These are phyloP conservation scores for Skeletonema tropicum DNA, from an alignment of 108 stramenopile genomes.

Conservation along the genomic window DNA sequence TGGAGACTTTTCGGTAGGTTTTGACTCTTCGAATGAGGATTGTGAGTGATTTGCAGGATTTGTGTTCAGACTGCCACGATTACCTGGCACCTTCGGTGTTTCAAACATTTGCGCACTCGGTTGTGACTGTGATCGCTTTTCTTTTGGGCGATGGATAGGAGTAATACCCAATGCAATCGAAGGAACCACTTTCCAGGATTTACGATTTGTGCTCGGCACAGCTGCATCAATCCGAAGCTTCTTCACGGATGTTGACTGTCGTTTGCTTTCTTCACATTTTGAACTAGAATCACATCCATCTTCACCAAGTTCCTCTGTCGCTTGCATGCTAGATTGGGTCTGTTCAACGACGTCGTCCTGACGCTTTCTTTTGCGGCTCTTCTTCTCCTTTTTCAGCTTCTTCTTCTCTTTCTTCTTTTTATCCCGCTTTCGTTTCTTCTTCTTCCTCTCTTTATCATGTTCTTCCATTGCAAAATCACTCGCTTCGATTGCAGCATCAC, in stretches of 20 bases:
- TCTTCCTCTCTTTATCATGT: slow-evolving; percentile 1
- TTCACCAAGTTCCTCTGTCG: slow-evolving; percentile 3
- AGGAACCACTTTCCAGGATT: background rate
- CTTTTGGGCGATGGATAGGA: slow-evolving; percentile 1
- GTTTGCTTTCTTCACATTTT: background rate
- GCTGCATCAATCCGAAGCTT: background rate
- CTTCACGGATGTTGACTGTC: background rate
- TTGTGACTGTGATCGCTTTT: background rate
- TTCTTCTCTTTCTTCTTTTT: slow-evolving; percentile 30
- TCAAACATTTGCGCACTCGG: background rate
- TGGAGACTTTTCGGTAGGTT: slow-evolving; percentile 13
- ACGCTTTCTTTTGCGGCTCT: slow-evolving; percentile 27
- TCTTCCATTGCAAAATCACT: background rate
- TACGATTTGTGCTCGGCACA: background rate
- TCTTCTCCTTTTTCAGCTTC: slow-evolving; percentile 23
- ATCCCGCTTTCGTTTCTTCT: slow-evolving; percentile 19
- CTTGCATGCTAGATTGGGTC: background rate
- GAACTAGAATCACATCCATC: slow-evolving; percentile 4
- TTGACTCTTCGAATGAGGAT: background rate
- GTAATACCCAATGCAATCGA: background rate
- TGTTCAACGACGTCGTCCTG: background rate
- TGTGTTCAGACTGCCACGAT: background rate
- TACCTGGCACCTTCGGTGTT: background rate
- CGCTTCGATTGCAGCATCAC: background rate
- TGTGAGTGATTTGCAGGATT: background rate